Evolutionary conservation across 1,284 basidiomycete genomes (phyloP).

Genomic region (Pseudozyma pruni): DNA sequence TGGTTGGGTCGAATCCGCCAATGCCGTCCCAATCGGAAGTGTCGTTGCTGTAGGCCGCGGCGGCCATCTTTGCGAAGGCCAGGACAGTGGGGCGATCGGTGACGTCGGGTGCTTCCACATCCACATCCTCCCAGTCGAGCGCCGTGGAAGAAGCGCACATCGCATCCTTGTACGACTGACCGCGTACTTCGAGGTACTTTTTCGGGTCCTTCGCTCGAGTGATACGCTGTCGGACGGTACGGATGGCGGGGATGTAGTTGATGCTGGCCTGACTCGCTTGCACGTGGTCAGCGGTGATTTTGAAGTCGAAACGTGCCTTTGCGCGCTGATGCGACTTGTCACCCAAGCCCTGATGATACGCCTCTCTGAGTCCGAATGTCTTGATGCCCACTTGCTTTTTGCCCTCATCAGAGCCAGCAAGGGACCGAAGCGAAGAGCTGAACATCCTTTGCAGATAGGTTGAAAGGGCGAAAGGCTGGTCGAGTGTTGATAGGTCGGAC

Average conservation of each 20-base stretch:
- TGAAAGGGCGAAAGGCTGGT: slow-evolving; percentile 28
- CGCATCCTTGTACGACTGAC: slow-evolving; percentile 37
- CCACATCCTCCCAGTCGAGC: slow-evolving; percentile 70
- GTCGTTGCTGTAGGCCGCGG: slow-evolving; percentile 78
- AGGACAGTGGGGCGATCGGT: slow-evolving; percentile 81
- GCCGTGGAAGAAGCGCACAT: slow-evolving; percentile 39
- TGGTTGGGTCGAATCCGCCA: slow-evolving; percentile 69
- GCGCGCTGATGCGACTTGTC: slow-evolving; percentile 38
- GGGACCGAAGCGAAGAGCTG: slow-evolving; percentile 6
- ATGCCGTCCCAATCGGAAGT: slow-evolving; percentile 39
- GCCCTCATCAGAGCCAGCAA: neutral
- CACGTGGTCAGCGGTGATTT: slow-evolving; percentile 27
- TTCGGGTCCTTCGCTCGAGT: slow-evolving; percentile 33
- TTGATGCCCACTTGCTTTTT: slow-evolving; percentile 5
- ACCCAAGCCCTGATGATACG: slow-evolving; percentile 43
- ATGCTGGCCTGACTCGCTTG: slow-evolving; percentile 11
- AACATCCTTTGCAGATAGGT: slow-evolving; percentile 25
- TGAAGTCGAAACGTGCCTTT: slow-evolving; percentile 26
- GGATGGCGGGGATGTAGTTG: slow-evolving; percentile 37
- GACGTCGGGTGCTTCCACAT: slow-evolving; percentile 74
- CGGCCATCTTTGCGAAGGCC: slow-evolving; percentile 90
- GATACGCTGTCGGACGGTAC: slow-evolving; percentile 37
- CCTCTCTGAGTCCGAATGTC: slow-evolving; percentile 37
- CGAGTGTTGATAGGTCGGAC: slow-evolving; percentile 2
- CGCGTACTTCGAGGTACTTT: slow-evolving; percentile 42